Evolutionary conservation across 345 rosid genomes (phyloP).

Genomic region (Arabidopsis thaliana): DNA sequence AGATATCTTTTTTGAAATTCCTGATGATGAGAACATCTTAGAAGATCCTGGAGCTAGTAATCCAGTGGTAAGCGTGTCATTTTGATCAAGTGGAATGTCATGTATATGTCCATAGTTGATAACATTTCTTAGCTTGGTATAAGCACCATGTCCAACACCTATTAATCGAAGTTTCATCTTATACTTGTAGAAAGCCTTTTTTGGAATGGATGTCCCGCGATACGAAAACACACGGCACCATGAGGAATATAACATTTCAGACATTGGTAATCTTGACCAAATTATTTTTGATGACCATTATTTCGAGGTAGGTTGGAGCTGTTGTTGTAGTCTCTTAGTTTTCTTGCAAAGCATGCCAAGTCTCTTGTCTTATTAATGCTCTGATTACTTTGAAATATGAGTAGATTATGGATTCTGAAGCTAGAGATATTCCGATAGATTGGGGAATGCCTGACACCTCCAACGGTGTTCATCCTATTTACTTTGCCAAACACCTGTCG

Average conservation of each 20-base stretch:
- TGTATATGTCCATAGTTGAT: constrained; percentile 3
- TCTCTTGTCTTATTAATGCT: constrained; percentile 26
- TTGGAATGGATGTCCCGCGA: constrained; percentile 78
- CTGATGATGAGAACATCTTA: constrained; percentile 74
- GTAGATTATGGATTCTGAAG: constrained; percentile 77
- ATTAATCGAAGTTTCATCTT: constrained; percentile 13
- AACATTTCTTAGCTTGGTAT: neutral
- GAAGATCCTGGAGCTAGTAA: constrained; percentile 86
- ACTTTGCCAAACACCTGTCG: constrained; percentile 85
- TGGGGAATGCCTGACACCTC: constrained; percentile 93
- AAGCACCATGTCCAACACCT: constrained; percentile 3
- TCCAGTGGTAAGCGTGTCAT: constrained; percentile 78
- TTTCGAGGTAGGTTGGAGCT: constrained; percentile 63
- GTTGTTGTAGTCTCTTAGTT: constrained; percentile 23
- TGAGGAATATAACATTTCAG: constrained; percentile 58
- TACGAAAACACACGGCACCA: constrained; percentile 58
- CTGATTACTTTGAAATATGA: constrained; percentile 24
- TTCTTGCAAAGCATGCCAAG: constrained; percentile 24
- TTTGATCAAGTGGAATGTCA: constrained; percentile 40
- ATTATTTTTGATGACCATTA: constrained; percentile 65
- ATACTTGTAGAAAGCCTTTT: constrained; percentile 69
- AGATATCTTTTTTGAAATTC: constrained; percentile 90
- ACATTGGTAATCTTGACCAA: constrained; percentile 53
- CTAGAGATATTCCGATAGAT: constrained; percentile 63
- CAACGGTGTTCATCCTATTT: constrained; percentile 74